phyloP scores from a whole-genome alignment of 257 asterid genomes.

The Plantago major region DNA sequence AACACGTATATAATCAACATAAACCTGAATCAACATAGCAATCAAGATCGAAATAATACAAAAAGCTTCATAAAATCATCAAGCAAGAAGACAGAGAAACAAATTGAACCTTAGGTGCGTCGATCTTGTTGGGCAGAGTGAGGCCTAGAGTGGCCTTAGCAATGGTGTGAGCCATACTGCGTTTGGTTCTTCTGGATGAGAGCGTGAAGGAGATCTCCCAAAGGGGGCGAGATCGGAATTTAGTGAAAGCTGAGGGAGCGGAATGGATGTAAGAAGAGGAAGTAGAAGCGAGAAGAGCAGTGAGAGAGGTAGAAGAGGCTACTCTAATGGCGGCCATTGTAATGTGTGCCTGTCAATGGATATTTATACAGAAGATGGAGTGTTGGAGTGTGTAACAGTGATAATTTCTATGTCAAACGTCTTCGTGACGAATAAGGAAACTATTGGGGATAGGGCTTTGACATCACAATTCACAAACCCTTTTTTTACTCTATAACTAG shows the following conservation, averaged over 20 bases:
- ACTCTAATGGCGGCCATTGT: slow-evolving; percentile 52
- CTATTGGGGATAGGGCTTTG: not conserved
- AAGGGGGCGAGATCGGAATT: slow-evolving; percentile 23
- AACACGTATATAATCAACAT: too few species aligned
- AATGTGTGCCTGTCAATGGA: slow-evolving; percentile 9
- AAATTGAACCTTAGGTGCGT: slow-evolving; percentile 36
- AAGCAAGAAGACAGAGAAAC: too few species aligned
- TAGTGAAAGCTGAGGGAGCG: slow-evolving; percentile 36
- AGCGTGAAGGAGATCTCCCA: slow-evolving; percentile 25
- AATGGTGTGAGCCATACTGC: slow-evolving; percentile 49
- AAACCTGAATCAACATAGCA: too few species aligned
- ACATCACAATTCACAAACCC: too few species aligned
- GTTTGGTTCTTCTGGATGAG: slow-evolving; percentile 24
- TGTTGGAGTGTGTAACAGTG: not conserved
- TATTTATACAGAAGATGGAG: slow-evolving; percentile 21
- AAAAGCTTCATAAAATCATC: too few species aligned
- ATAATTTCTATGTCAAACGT: not conserved
- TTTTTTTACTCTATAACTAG: too few species aligned
- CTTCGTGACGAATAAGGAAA: not conserved
- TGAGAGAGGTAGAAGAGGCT: slow-evolving; percentile 30
- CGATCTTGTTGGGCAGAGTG: slow-evolving; percentile 40
- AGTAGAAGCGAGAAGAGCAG: slow-evolving; percentile 33
- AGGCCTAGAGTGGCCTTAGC: slow-evolving; percentile 60
- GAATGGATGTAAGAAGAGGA: slow-evolving; percentile 23
- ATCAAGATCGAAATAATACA: too few species aligned